Evolutionary conservation across 2,329 filamentous ascomycete genomes (phyloP).

Genomic region (Parastagonospora nodorum): DNA sequence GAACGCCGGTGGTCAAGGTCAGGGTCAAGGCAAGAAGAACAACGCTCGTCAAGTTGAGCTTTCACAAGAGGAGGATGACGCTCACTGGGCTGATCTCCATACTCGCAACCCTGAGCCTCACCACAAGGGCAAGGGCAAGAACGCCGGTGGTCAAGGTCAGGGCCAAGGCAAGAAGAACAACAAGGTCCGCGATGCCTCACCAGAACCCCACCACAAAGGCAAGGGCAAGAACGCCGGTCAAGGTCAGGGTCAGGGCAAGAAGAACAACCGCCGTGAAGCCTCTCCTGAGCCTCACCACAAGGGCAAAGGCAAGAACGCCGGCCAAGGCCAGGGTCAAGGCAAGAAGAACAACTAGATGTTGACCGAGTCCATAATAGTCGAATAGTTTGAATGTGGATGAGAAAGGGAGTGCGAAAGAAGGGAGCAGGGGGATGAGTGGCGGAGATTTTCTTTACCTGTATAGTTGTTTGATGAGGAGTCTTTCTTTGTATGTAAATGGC

Average conservation of each 20-base stretch:
- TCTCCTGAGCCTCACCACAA: slow-evolving; percentile 1
- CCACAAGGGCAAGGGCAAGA: background rate
- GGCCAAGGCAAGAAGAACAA: background rate
- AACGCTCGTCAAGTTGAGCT: too few relatives aligned
- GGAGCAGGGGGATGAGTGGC: background rate
- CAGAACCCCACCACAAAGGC: background rate
- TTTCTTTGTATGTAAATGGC: background rate
- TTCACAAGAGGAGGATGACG: too few relatives aligned
- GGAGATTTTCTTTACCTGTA: background rate
- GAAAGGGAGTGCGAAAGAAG: background rate
- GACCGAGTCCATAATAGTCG: background rate
- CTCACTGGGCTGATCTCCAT: too few relatives aligned
- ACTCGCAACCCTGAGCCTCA: too few relatives aligned
- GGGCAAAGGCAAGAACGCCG: background rate
- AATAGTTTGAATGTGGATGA: background rate
- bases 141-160: background rate
- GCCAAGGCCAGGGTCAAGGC: slow-evolving; percentile 14
- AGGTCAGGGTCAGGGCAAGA: slow-evolving; percentile 2
- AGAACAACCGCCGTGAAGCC: slow-evolving; percentile 3
- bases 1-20: background rate
- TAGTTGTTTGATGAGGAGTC: background rate
- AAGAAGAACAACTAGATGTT: slow-evolving; percentile 5
- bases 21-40: background rate
- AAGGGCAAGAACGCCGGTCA: background rate
- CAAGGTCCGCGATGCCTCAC: too few relatives aligned